Evolutionary conservation across 2,329 filamentous ascomycete genomes (phyloP), one percentile per base, ranked within the genome.

Genomic region (Cryphonectria japonica): DNA sequence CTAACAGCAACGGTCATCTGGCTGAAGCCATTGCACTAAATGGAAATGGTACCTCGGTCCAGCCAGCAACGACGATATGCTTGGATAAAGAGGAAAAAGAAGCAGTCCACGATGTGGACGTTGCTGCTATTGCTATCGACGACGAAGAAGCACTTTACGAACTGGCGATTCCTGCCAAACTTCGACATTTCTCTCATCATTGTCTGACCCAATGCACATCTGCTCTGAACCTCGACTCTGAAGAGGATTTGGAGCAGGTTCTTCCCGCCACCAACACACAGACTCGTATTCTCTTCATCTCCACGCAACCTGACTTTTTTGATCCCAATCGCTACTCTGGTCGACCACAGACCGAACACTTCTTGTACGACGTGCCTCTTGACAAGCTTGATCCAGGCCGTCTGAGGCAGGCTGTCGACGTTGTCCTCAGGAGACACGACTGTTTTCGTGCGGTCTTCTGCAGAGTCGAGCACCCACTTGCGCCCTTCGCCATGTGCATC

Each of bases 361-460:
- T 70, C 32, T 50, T 66, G 13, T 73, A 73, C 68, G 64, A 70
- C 26, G 68, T 73, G 43, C 72, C 70, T 29, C 9, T 57, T 3
- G 66, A 70, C 62, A 64, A 68, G 19, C 14, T 46, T 19, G 70
- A 72, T 43, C 61, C 71, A 16, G 72, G 13, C 19, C 70, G 70
- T 14, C 69, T 73, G 32, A 68, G 72, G 66, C 52, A 67, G 5
- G 72, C 72, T 43, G 71, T 72, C 8, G 57, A 70, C 1, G 68
- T 50, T 34, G 71, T 72, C 1, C 66, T 73, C 52, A 43, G 54
- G 43, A 68, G 59, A 37, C 67, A 72, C 50, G 72, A 73, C 41
- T 72, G 67, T 43, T 73, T 72, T 61, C 72, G 72, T 61, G 69
- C 72, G 60, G 64, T 73, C 3, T 72, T 69, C 39, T 69, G 69